These are phyloP conservation scores for Galeopsis tetrahit DNA, from an alignment of 257 asterid species.

Conservation along the genomic window DNA sequence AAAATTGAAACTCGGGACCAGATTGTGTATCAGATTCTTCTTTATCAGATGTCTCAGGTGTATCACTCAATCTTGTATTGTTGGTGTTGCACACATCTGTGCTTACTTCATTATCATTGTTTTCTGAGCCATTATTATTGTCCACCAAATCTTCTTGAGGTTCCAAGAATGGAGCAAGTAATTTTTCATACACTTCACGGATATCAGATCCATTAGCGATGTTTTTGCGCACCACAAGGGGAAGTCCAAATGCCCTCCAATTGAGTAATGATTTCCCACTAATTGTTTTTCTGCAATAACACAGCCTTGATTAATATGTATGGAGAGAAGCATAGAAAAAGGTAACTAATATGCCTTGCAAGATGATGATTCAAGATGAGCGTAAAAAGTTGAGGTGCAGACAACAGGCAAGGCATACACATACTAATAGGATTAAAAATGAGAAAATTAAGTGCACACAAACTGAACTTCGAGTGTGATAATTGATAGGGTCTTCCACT, in stretches of 20 bases:
- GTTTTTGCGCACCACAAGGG: constrained; percentile 58
- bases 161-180: constrained; percentile 64
- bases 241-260: constrained; percentile 81
- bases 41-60: constrained; percentile 42
- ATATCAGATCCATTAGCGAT: constrained; percentile 67
- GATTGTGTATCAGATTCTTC: constrained; percentile 47
- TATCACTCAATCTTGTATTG: constrained; percentile 43
- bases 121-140: constrained; percentile 38
- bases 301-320: constrained; percentile 29
- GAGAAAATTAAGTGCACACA: neutral
- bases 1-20: constrained; percentile 59
- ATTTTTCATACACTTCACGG: constrained; percentile 51
- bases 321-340: constrained; percentile 20
- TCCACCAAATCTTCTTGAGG: constrained; percentile 44
- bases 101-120: constrained; percentile 41
- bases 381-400: constrained; percentile 19
- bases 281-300: constrained; percentile 51
- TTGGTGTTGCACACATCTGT: constrained; percentile 40
- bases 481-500: constrained; percentile 25
- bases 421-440: constrained; percentile 3
- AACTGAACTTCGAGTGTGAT: constrained; percentile 4
- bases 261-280: constrained; percentile 51
- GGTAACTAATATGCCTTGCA: constrained; percentile 21
- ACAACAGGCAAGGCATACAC: constrained; percentile 18
- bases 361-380: constrained; percentile 25